phyloP scores from a whole-genome alignment of 83 land plant species.

The Isoetes engelmannii region DNA sequence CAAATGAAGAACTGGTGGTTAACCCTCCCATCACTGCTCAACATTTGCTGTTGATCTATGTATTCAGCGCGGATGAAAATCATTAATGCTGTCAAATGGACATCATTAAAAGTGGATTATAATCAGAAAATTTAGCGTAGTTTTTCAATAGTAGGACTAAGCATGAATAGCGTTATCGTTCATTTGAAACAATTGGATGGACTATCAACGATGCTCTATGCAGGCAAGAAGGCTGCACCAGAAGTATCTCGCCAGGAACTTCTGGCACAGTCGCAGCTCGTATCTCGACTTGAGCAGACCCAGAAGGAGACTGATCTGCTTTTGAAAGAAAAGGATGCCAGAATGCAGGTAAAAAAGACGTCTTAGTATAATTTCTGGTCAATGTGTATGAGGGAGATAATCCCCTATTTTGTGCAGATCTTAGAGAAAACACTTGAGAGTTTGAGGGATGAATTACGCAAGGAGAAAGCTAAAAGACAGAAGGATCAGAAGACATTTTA shows the following conservation, averaged over 20 bases:
- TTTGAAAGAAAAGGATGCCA: slow-evolving; percentile 43
- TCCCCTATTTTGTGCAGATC: slow-evolving; percentile 10
- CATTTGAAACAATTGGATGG: too few species aligned
- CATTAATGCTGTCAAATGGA: too few species aligned
- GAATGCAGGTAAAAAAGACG: slow-evolving; percentile 39
- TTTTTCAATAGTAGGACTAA: too few species aligned
- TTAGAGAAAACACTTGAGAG: slow-evolving; percentile 42
- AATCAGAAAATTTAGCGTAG: too few species aligned
- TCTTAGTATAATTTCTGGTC: not conserved
- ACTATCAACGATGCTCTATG: not conserved
- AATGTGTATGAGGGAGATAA: not conserved
- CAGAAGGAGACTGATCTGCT: slow-evolving; percentile 31
- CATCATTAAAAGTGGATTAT: too few species aligned
- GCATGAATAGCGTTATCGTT: too few species aligned
- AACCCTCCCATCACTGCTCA: too few species aligned
- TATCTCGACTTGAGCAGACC: slow-evolving; percentile 37
- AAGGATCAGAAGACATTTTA: slow-evolving; percentile 28
- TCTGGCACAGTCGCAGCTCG: slow-evolving; percentile 24
- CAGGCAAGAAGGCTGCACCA: slow-evolving; percentile 29
- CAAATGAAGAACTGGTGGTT: too few species aligned
- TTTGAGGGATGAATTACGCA: slow-evolving; percentile 27
- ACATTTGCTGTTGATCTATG: too few species aligned
- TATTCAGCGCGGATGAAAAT: too few species aligned
- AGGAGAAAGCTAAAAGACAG: slow-evolving; percentile 20
- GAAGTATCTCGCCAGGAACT: slow-evolving; percentile 28